Conservation (phyloP, 768 basidiomycete genomes). For the Botryobasidium botryosum region DNA sequence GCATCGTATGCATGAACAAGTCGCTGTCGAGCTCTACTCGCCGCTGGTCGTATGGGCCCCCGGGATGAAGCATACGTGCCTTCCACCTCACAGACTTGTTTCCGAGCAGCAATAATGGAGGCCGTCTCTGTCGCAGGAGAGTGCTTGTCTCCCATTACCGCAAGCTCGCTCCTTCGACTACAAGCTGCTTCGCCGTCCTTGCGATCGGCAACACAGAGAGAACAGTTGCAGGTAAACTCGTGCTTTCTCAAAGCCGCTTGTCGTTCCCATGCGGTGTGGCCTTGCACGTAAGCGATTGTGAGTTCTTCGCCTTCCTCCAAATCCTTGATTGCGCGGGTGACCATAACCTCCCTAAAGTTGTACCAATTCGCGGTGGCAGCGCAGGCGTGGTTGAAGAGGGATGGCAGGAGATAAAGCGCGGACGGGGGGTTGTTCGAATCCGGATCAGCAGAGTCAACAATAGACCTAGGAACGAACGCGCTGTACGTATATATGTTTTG, state of each 20-base stretch:
- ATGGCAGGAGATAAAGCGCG: conserved; percentile 15
- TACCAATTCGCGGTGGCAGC: conserved; percentile 14
- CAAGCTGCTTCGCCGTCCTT: not conserved
- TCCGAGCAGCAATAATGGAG: no score
- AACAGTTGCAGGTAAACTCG: not conserved
- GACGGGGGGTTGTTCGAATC: not conserved
- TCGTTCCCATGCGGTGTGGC: no score
- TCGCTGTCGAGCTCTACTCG: no score
- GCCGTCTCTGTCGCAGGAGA: no score
- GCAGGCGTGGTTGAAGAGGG: conserved; percentile 25
- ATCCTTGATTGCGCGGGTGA: conserved; percentile 16
- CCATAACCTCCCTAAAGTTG: conserved; percentile 18
- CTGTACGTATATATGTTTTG: no score
- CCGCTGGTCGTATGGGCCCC: no score
- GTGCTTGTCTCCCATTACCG: not conserved
- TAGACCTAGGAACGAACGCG: no score
- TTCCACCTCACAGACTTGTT: no score
- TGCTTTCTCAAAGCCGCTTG: no score
- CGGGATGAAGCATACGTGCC: no score
- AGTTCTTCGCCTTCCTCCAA: conserved; percentile 19
- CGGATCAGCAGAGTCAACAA: no score
- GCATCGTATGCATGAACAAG: no score
- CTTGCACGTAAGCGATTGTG: conserved; percentile 7
- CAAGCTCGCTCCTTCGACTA: not conserved
- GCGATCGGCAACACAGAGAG: not conserved